Evolutionary conservation across 306 rosid species (phyloP).

Genomic region (Prunus mira): DNA sequence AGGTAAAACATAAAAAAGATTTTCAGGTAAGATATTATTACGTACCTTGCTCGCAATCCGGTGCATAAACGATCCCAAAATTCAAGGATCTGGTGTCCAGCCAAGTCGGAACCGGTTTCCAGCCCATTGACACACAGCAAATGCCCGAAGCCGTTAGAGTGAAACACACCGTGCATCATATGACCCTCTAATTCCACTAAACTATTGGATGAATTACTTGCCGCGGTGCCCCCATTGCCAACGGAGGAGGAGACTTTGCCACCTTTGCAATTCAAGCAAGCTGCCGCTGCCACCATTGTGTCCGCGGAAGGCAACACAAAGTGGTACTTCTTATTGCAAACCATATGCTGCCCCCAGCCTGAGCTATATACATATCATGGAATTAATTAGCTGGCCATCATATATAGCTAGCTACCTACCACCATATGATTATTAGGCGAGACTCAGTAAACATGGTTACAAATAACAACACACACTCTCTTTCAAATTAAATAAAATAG

Average conservation of each 20-base stretch:
- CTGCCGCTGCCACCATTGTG: slow-evolving; percentile 33
- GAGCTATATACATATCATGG: slow-evolving; percentile 7
- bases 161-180: slow-evolving; percentile 83
- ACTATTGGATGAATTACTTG: slow-evolving; percentile 1
- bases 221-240: background rate
- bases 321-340: slow-evolving; percentile 86
- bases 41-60: slow-evolving; percentile 62
- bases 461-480: background rate
- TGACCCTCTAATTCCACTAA: slow-evolving; percentile 51
- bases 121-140: slow-evolving; percentile 73
- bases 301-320: slow-evolving; percentile 80
- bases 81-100: slow-evolving; percentile 61
- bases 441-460: background rate
- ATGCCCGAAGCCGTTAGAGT: slow-evolving; percentile 87
- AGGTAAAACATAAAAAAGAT: no score
- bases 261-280: slow-evolving; percentile 30
- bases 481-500: background rate
- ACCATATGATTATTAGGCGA: background rate
- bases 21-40: no score
- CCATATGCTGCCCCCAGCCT: slow-evolving; percentile 85
- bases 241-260: background rate
- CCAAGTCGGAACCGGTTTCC: slow-evolving; percentile 64
- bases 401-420: background rate
- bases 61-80: slow-evolving; percentile 85
- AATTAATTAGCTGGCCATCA: background rate